Conservation (phyloP, 108 stramenopile genomes). For the Cyclotella kingstonii region DNA sequence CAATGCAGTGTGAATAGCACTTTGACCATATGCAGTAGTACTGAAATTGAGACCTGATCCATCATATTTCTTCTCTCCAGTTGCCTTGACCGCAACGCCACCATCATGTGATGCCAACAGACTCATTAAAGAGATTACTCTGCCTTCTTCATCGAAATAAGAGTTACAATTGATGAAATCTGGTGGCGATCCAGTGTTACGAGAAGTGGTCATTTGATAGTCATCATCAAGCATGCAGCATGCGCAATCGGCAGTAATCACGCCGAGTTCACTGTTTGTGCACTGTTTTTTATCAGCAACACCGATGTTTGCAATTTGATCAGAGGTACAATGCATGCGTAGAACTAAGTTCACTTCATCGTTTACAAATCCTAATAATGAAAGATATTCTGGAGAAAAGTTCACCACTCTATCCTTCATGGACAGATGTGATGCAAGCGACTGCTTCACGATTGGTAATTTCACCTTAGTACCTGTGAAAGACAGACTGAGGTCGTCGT, state of each 20-base stretch:
- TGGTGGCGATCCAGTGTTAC: constrained; percentile 26
- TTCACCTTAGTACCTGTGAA: constrained; percentile 34
- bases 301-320: constrained; percentile 54
- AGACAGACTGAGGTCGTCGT: constrained; percentile 29
- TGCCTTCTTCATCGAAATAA: constrained; percentile 40
- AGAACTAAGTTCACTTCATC: constrained; percentile 49
- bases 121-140: constrained; percentile 38
- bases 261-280: constrained; percentile 25
- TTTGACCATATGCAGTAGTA: constrained; percentile 33
- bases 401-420: constrained; percentile 44
- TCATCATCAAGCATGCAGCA: constrained; percentile 51
- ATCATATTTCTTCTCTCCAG: constrained; percentile 49
- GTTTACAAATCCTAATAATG: constrained; percentile 38
- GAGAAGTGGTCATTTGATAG: constrained; percentile 15
- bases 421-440: constrained; percentile 35
- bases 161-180: constrained; percentile 37
- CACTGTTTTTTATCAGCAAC: constrained; percentile 40
- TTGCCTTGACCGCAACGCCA: constrained; percentile 48
- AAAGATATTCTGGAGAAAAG: constrained; percentile 46
- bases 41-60: constrained; percentile 38
- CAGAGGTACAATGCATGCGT: constrained; percentile 34
- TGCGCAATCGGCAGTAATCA: constrained; percentile 37
- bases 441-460: constrained; percentile 24
- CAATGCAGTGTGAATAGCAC: constrained; percentile 40
- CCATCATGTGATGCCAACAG: constrained; percentile 51